Evolutionary conservation across 2,329 filamentous ascomycete species (phyloP).

Genomic region (Pseudogymnoascus sp.): DNA sequence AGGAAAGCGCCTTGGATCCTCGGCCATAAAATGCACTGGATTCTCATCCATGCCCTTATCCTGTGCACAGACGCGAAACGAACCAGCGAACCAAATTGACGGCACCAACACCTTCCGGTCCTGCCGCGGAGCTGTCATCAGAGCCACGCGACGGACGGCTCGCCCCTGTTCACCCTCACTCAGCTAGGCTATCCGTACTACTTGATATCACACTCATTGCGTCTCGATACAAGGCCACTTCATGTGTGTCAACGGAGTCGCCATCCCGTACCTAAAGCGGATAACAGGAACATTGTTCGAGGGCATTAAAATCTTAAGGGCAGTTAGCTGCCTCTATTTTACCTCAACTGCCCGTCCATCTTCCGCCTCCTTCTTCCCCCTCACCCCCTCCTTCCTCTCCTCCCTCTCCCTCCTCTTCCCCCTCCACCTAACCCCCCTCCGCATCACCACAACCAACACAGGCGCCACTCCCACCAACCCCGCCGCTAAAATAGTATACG

Average conservation of each 20-base stretch:
- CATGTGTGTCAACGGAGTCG: no score
- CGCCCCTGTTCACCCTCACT: no score
- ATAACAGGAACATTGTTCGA: no score
- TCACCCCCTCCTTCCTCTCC: no score
- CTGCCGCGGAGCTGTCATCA: neutral
- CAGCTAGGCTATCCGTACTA: no score
- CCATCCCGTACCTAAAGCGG: no score
- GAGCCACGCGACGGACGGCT: no score
- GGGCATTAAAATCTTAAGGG: no score
- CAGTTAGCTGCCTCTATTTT: neutral
- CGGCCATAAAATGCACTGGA: neutral
- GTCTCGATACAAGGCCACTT: no score
- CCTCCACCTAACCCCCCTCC: constrained; percentile 37
- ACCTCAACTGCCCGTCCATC: neutral
- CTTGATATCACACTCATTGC: no score
- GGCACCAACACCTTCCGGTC: neutral
- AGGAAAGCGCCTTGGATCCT: neutral
- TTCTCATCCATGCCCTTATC: neutral
- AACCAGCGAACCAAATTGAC: neutral
- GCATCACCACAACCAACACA: constrained; percentile 34
- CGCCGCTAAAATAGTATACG: constrained; percentile 40
- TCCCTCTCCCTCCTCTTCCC: constrained; percentile 25
- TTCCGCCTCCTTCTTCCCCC: neutral
- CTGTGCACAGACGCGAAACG: neutral
- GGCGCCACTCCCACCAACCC: constrained; percentile 35